Conservation (phyloP, 2,329 filamentous ascomycete species). For the Talaromyces atroroseus region DNA sequence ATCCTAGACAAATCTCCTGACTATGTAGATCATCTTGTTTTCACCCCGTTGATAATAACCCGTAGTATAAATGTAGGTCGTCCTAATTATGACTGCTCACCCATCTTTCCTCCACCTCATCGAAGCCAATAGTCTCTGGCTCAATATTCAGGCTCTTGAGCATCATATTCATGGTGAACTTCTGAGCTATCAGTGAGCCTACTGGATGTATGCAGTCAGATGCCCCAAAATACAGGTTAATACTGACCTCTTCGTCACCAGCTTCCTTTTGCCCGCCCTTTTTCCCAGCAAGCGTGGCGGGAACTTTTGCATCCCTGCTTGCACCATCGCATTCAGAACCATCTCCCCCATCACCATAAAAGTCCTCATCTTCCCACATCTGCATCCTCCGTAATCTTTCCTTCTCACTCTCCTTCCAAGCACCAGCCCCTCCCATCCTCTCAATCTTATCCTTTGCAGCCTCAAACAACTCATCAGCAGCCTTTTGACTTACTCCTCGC, state of each 20-base stretch:
- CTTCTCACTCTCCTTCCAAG: constrained; percentile 48
- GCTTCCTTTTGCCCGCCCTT: constrained; percentile 22
- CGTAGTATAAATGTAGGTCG: neutral
- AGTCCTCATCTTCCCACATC: constrained; percentile 28
- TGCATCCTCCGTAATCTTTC: constrained; percentile 39
- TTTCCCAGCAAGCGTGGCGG: constrained; percentile 24
- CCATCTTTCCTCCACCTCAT: constrained; percentile 55
- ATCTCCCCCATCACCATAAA: constrained; percentile 30
- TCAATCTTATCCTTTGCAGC: constrained; percentile 56
- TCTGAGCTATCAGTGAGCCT: constrained; percentile 36
- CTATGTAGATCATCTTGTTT: neutral
- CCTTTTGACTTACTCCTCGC: constrained; percentile 54
- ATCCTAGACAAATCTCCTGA: no score
- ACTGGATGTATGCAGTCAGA: constrained; percentile 10
- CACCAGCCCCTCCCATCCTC: constrained; percentile 58
- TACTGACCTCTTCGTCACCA: constrained; percentile 22
- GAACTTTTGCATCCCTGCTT: neutral
- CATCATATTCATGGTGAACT: constrained; percentile 67
- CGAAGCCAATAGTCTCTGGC: constrained; percentile 58
- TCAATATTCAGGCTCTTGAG: constrained; percentile 61
- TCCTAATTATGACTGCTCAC: constrained; percentile 21
- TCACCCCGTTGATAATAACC: neutral
- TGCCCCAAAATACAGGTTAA: neutral
- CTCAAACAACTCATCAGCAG: constrained; percentile 63
- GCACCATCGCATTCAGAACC: constrained; percentile 14